Conservation (phyloP, 192 early-diverging fungal genomes). For the Coemansia furcata region DNA sequence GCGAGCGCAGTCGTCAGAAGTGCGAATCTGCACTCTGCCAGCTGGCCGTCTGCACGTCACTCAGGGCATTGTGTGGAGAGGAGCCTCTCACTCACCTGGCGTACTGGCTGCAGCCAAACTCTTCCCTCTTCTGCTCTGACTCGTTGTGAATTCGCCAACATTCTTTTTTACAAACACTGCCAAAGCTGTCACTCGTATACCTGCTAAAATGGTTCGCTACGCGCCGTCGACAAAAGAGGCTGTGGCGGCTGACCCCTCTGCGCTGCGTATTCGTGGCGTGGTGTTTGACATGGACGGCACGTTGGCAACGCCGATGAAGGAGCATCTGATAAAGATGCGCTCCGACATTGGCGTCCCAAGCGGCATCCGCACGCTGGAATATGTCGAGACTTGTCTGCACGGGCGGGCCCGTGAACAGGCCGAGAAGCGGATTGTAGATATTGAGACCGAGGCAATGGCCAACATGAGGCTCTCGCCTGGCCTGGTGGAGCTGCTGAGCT, state of each 20-base stretch:
- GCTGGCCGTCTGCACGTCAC: not conserved
- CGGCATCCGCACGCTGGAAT: slow-evolving; percentile 33
- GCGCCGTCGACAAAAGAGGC: slow-evolving; percentile 33
- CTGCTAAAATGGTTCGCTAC: slow-evolving; percentile 30
- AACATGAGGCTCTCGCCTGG: slow-evolving; percentile 47
- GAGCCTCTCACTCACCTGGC: not conserved
- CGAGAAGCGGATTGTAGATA: slow-evolving; percentile 33
- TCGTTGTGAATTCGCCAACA: not conserved
- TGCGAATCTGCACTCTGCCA: not conserved
- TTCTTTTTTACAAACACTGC: not conserved
- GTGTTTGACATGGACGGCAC: slow-evolving; percentile 56
- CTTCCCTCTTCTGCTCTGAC: not conserved
- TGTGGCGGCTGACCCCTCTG: slow-evolving; percentile 12
- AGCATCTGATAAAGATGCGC: slow-evolving; percentile 39
- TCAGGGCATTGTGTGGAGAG: not conserved
- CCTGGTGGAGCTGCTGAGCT: slow-evolving; percentile 40
- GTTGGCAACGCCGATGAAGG: slow-evolving; percentile 45
- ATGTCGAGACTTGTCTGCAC: slow-evolving; percentile 33
- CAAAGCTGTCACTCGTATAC: not conserved
- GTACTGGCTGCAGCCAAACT: not conserved
- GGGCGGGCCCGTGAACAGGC: slow-evolving; percentile 33
- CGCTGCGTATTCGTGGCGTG: slow-evolving; percentile 46
- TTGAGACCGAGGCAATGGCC: slow-evolving; percentile 46
- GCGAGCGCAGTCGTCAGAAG: not conserved
- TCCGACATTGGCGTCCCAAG: slow-evolving; percentile 33